Percentiles rank a stretch among this genome's conserved stretches.
phyloP scores from a whole-genome alignment of 768 basidiomycete genomes.

The Pilatotrama ljubarskyi region DNA sequence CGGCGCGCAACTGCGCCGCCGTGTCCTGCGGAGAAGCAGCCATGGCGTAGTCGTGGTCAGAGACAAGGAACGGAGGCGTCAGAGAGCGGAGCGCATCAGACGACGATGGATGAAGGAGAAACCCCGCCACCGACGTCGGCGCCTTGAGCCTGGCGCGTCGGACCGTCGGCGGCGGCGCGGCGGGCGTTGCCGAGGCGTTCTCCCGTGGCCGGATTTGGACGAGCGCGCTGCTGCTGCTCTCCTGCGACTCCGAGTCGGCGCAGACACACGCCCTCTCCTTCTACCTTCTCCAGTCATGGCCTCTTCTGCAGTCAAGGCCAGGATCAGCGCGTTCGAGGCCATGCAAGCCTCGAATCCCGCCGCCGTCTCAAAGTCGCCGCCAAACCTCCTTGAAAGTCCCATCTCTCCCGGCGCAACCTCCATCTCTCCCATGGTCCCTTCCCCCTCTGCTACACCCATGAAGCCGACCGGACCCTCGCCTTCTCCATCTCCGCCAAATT shows the following conservation, averaged over 20 bases:
- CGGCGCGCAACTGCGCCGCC: slow-evolving; percentile 34
- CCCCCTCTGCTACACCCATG: slow-evolving; percentile 27
- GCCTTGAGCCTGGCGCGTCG: neutral
- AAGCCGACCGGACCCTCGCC: slow-evolving; percentile 22
- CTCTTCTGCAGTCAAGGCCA: slow-evolving; percentile 44
- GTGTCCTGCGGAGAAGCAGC: slow-evolving; percentile 27
- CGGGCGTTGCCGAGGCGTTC: neutral
- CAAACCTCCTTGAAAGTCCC: slow-evolving; percentile 48
- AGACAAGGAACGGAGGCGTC: neutral
- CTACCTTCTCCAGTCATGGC: slow-evolving; percentile 5
- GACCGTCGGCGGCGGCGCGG: neutral
- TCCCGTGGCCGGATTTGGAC: neutral
- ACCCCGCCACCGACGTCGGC: slow-evolving; percentile 1
- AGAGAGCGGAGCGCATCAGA: neutral
- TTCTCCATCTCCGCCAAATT: slow-evolving; percentile 28
- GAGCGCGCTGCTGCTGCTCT: neutral
- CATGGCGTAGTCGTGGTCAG: slow-evolving; percentile 19
- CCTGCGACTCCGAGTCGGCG: neutral
- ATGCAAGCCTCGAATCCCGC: slow-evolving; percentile 33
- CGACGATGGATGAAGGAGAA: neutral
- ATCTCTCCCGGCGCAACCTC: slow-evolving; percentile 48
- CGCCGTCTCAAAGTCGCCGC: slow-evolving; percentile 24
- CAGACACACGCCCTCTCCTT: neutral
- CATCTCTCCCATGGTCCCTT: slow-evolving; percentile 44
- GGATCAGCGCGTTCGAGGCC: slow-evolving; percentile 67